Evolutionary conservation across 805 yeast genomes (phyloP), one percentile per base, ranked within the genome.

Genomic region (Starmera dryadoides): DNA sequence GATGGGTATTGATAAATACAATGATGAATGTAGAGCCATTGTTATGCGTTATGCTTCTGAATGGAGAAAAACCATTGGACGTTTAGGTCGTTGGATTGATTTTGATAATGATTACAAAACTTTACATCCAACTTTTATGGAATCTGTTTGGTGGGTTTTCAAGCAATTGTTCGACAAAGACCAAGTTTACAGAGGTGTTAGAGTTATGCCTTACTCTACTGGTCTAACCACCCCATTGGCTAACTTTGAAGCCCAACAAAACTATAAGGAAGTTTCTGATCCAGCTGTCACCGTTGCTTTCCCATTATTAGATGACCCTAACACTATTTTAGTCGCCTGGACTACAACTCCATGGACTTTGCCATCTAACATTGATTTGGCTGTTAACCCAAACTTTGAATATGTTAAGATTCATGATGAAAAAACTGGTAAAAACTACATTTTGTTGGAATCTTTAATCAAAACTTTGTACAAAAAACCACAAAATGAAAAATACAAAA

Each of bases 341-440:
- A 93, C 99, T 34, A 93, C 99, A 44, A 93, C 99, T 20, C 99
- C 99, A 38, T 93, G 99, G 99, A 94, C 99, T 37, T 72, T 93
- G 58, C 98, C 98, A 32, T 85, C 96, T 22, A 91, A 93, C 63
- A 66, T 93, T 60, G 91, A 89, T 12, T 74, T 93, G 45, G 89
- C 95, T 57, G 98, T 93, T 34, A 77, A 93, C 68, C 94, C 96
- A 39, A 76, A 79, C 10, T 79, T 87, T 46, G 97, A 88, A 66
- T 93, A 93, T 57, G 84, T 85, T 52, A 94, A 93, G 71, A 86
- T 93, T 47, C 81, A 69, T 52, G 97, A 93, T 60, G 97, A 91
- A 68, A 87, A 79, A 47, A 77, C 82, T 50, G 85, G 84, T 52
- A 76, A 77, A 56, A 68, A 86, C 65, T 93, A 75, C 71, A 87